Percentiles rank a stretch among this genome's conserved stretches.
Conservation (phyloP, 2,329 filamentous ascomycete genomes). For the Colletotrichum abscissum region DNA sequence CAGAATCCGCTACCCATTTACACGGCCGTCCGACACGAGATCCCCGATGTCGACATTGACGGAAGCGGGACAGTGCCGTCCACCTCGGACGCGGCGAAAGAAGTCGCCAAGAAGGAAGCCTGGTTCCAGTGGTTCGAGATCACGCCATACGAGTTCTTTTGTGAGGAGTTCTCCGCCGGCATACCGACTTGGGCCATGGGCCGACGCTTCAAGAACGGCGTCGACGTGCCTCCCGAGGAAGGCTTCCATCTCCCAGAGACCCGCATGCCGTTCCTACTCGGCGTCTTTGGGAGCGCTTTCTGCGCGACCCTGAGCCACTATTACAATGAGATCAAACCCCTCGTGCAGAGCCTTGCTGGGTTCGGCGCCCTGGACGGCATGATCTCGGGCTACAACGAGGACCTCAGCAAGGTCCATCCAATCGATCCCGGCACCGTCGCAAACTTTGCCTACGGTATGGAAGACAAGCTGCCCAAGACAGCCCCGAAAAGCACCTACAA, state of each 20-base stretch:
- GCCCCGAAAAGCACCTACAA: constrained; percentile 82
- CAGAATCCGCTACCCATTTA: constrained; percentile 93
- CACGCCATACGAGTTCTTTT: constrained; percentile 95
- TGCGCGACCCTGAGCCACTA: constrained; percentile 97
- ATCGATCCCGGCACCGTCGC: constrained; percentile 92
- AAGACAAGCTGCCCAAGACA: constrained; percentile 77
- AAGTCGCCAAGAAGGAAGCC: constrained; percentile 71
- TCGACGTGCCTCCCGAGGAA: constrained; percentile 71
- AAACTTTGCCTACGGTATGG: constrained; percentile 88
- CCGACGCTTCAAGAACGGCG: constrained; percentile 80
- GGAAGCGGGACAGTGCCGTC: constrained; percentile 46
- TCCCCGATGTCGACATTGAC: constrained; percentile 71
- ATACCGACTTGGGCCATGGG: constrained; percentile 97
- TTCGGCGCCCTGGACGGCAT: constrained; percentile 83
- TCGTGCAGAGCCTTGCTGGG: constrained; percentile 79
- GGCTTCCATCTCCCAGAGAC: constrained; percentile 84
- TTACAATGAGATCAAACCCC: constrained; percentile 90
- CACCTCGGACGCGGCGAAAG: constrained; percentile 61
- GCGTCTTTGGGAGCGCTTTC: constrained; percentile 97
- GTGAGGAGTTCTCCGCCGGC: constrained; percentile 89
- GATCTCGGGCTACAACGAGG: constrained; percentile 80
- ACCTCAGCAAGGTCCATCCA: constrained; percentile 91
- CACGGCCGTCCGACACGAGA: constrained; percentile 94
- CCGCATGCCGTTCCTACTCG: constrained; percentile 85
- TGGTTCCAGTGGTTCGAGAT: constrained; percentile 99